Percentiles rank a stretch among this genome's conserved stretches.
phyloP scores from a whole-genome alignment of 2,329 filamentous ascomycete genomes.

The Aspergillus sp. region DNA sequence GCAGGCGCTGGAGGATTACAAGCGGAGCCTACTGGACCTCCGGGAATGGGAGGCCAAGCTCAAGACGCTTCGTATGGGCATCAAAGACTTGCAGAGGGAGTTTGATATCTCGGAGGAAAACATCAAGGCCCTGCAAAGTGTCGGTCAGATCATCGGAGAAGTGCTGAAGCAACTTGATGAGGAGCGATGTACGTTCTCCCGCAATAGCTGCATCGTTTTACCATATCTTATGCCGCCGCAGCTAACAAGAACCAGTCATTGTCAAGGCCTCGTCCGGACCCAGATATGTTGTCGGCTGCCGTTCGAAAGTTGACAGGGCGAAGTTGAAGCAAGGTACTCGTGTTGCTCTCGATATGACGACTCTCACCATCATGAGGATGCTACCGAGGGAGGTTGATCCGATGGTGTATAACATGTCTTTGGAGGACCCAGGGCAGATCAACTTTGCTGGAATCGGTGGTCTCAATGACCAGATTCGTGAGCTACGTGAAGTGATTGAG shows the following conservation, averaged over 20 bases:
- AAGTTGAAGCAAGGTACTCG: constrained; percentile 98
- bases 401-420: constrained; percentile 98
- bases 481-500: constrained; percentile 96
- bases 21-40: constrained; percentile 82
- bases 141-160: constrained; percentile 98
- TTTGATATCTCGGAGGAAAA: constrained; percentile 98
- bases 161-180: constrained; percentile 98
- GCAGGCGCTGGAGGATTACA: constrained; percentile 74
- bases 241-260: constrained; percentile 66
- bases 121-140: constrained; percentile 98
- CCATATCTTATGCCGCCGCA: not conserved
- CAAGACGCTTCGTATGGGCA: constrained; percentile 88
- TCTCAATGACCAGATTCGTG: constrained; percentile 96
- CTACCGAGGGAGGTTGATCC: constrained; percentile 97
- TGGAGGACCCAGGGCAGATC: constrained; percentile 96
- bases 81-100: constrained; percentile 91
- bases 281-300: constrained; percentile 95
- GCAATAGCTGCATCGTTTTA: not conserved
- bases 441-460: constrained; percentile 98
- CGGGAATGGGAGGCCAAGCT: constrained; percentile 99
- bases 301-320: constrained; percentile 94
- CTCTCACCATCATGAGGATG: constrained; percentile 99
- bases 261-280: constrained; percentile 97
- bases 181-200: constrained; percentile 76
- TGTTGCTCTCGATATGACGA: constrained; percentile 98